These are phyloP conservation scores for Teratosphaeria viscida DNA, from an alignment of 2,329 filamentous ascomycete genomes.

Conservation along the genomic window DNA sequence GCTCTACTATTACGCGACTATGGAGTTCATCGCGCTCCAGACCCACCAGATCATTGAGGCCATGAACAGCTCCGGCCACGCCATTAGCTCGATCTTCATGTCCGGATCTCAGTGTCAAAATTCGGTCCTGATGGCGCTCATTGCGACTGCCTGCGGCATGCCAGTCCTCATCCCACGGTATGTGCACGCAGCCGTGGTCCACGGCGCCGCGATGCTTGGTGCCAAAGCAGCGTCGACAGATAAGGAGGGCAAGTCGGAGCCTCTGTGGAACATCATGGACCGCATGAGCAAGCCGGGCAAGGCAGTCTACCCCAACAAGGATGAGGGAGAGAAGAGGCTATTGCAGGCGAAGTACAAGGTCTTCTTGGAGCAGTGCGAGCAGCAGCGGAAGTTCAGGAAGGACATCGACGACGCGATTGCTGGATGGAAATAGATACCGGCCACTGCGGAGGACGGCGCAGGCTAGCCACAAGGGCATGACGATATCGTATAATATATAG, in stretches of 20 bases:
- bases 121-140: conserved; percentile 76
- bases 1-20: conserved; percentile 85
- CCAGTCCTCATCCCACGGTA: conserved; percentile 89
- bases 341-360: conserved; percentile 85
- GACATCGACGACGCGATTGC: conserved; percentile 54
- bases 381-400: conserved; percentile 71
- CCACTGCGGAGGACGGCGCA: background rate
- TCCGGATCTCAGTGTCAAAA: conserved; percentile 97
- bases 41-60: conserved; percentile 89
- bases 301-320: conserved; percentile 63
- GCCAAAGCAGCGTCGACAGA: conserved; percentile 89
- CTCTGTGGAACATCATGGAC: conserved; percentile 95
- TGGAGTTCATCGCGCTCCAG: conserved; percentile 97
- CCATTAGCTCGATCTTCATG: conserved; percentile 94
- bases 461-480: background rate
- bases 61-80: conserved; percentile 86
- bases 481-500: background rate
- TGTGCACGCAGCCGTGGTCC: conserved; percentile 88
- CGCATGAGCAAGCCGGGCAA: conserved; percentile 90
- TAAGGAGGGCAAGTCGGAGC: conserved; percentile 66
- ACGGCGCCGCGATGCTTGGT: conserved; percentile 96
- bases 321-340: conserved; percentile 65
- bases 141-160: conserved; percentile 84
- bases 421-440: conserved; percentile 18
- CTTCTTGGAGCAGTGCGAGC: conserved; percentile 85